Base-by-base conservation (phyloP, 202 grass and related monocot species). In the Setaria viridis region DNA sequence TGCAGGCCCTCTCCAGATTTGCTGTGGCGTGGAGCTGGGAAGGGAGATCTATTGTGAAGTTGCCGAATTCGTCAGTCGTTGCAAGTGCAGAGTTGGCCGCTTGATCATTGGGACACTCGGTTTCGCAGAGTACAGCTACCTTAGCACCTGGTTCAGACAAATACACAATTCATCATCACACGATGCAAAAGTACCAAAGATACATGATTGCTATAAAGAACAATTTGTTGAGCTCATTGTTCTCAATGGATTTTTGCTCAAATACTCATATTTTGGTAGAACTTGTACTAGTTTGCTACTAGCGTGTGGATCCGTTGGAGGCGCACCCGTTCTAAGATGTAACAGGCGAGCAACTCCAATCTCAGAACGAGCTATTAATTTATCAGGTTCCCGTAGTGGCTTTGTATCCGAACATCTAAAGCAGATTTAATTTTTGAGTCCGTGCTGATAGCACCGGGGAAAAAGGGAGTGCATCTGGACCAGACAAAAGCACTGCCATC, bases 31-130 rank as follows among this genome's bases (percentile, higher is more conserved):
- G 95, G 20, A 98, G 93, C 62, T 80, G 84, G 11, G 95, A 86
- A 42, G 95, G 93, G 67, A 98, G 86, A n/a, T 91, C 91, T 9
- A 98, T 68, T 20, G 86, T 89, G 89, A 95, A 98, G 49, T 94
- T 92, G 72, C 95, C 95, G 20, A 82, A 90, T 57, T 94, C 95
- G 5, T 98, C 91, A 0, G 93, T 89, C 6, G 42, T 84, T 80
- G 87, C 91, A 42, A 70, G 85, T 34, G 66, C 76, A 70, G 78
- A 72, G 30, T 85, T 79, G 0, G 62, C 49, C 57, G 47, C 81
- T 15, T 45, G 79, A 59, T 25, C 67, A 1, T 4, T 51, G 46
- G 12, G 45, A 9, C n/a, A 15, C 16, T 89, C 82, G 10, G 32
- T 82, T 80, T 80, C 33, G 59, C 95, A 98, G 6, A 60, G 87